Percentiles rank a stretch among this genome's conserved stretches.
These are phyloP conservation scores for Thelephora ganbajun DNA, from an alignment of 768 basidiomycete species.

Conservation along the genomic window DNA sequence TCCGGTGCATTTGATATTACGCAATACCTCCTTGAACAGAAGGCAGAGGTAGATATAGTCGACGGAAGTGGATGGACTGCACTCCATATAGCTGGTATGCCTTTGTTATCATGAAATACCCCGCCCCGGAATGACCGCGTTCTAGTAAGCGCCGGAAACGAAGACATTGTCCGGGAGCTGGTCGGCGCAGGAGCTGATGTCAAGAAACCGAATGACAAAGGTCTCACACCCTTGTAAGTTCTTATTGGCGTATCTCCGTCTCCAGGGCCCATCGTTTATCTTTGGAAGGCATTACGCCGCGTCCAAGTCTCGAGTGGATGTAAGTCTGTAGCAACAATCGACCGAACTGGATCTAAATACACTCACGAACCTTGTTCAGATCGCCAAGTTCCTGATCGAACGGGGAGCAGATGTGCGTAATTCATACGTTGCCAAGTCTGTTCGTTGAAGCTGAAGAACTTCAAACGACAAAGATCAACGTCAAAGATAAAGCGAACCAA, in stretches of 20 bases:
- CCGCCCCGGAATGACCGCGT: constrained; percentile 3
- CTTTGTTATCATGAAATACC: not conserved
- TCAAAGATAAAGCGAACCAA: constrained; percentile 88
- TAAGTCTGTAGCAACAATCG: constrained; percentile 14
- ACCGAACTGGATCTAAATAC: not conserved
- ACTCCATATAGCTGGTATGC: constrained; percentile 63
- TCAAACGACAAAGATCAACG: constrained; percentile 58
- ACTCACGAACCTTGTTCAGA: constrained; percentile 31
- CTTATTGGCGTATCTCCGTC: not conserved
- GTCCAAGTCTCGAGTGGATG: constrained; percentile 80
- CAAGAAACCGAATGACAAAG: constrained; percentile 70
- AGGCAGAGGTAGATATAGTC: constrained; percentile 50
- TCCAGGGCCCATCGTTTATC: constrained; percentile 7
- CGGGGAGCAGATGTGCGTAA: constrained; percentile 82
- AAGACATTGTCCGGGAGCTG: constrained; percentile 60
- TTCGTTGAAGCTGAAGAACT: constrained; percentile 15
- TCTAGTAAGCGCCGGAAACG: constrained; percentile 70
- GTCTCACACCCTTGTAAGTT: constrained; percentile 68
- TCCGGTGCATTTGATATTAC: constrained; percentile 56
- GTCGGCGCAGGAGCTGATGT: constrained; percentile 76
- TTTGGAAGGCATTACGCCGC: constrained; percentile 74
- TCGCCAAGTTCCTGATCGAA: constrained; percentile 73
- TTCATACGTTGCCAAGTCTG: constrained; percentile 18
- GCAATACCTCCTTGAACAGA: constrained; percentile 54
- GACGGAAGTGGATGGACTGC: constrained; percentile 68